Conservation (phyloP, 306 rosid genomes). For the Lagenaria siceraria region DNA sequence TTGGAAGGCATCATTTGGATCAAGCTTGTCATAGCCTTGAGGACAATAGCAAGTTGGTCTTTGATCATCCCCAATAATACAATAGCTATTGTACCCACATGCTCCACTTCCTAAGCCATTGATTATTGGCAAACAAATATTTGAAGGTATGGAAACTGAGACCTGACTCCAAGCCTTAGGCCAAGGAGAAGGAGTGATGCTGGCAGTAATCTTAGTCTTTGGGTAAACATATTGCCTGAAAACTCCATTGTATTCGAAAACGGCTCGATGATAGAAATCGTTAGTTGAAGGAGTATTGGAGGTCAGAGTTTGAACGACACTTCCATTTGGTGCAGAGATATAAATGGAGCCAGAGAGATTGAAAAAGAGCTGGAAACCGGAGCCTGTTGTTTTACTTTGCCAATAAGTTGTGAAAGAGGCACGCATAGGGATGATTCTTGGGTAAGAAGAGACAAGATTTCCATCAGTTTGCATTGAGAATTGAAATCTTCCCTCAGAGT, state of each 20-base stretch:
- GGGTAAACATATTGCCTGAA: slow-evolving; percentile 38
- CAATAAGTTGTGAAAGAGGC: neutral
- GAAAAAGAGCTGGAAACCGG: slow-evolving; percentile 17
- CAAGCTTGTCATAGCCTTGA: slow-evolving; percentile 12
- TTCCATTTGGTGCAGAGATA: slow-evolving; percentile 3
- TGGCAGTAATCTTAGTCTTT: neutral
- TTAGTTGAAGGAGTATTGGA: neutral
- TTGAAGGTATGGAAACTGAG: slow-evolving; percentile 1
- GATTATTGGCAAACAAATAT: neutral
- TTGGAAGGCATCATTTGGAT: slow-evolving; percentile 21
- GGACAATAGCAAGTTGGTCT: slow-evolving; percentile 16
- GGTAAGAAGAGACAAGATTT: slow-evolving; percentile 10
- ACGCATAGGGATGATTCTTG: slow-evolving; percentile 19
- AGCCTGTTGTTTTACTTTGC: neutral
- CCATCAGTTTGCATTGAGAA: slow-evolving; percentile 9
- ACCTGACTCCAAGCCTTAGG: slow-evolving; percentile 11
- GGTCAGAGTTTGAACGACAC: neutral
- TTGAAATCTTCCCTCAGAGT: slow-evolving; percentile 37
- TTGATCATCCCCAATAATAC: neutral
- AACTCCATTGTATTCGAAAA: slow-evolving; percentile 49
- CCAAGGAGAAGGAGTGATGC: neutral
- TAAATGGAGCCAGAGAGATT: slow-evolving; percentile 25
- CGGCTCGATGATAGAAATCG: slow-evolving; percentile 23
- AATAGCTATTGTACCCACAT: slow-evolving; percentile 30
- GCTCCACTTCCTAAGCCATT: slow-evolving; percentile 12